Percentiles rank a stretch among this genome's conserved stretches.
phyloP scores from a whole-genome alignment of 352 stramenopile genomes.

The Phytophthora lateralis region DNA sequence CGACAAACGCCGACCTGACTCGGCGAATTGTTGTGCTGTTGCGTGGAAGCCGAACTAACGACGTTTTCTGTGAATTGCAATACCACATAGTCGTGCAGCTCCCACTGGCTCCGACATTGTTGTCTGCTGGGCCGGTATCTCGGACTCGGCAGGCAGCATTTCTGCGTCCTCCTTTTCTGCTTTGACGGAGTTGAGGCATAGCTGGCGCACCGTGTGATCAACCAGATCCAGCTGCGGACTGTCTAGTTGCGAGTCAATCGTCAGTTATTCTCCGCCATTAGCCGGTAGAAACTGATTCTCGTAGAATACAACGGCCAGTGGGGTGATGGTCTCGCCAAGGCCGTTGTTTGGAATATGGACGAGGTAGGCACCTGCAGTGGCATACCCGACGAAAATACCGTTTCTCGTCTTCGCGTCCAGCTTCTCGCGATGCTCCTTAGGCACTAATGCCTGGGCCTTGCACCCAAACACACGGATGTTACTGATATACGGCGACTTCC shows the following conservation, averaged over 20 bases:
- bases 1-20: too few relatives aligned
- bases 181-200: background rate
- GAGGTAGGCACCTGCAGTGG: background rate
- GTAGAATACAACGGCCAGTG: background rate
- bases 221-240: background rate
- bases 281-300: background rate
- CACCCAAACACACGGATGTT: conserved; percentile 14
- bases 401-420: conserved; percentile 14
- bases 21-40: too few relatives aligned
- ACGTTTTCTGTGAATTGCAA: too few relatives aligned
- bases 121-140: background rate
- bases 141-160: conserved; percentile 1
- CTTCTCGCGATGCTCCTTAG: conserved; percentile 10
- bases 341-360: background rate
- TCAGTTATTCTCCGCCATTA: background rate
- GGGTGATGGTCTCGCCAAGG: background rate
- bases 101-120: background rate
- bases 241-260: background rate
- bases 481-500: background rate
- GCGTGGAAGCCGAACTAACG: too few relatives aligned
- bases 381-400: conserved; percentile 16
- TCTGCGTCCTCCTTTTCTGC: conserved; percentile 4
- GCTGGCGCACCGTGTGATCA: background rate
- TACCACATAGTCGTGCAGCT: background rate
- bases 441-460: background rate